Base-by-base conservation (phyloP, 768 basidiomycete species). In the Boletus coccyginus region DNA sequence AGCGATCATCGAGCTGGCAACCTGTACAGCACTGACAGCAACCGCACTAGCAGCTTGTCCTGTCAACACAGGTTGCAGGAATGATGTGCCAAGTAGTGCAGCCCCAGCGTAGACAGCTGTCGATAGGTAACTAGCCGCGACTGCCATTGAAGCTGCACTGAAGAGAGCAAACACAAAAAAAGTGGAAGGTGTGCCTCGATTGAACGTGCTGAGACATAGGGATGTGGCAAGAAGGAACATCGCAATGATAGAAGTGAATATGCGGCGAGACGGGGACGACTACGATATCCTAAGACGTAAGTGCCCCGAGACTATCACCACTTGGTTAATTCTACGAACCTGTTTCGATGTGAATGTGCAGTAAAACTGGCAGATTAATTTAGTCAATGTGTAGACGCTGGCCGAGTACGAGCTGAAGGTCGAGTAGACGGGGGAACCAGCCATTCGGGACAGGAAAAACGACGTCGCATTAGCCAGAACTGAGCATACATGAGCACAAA, bases 391-490 rank as follows among this genome's bases (percentile, higher is more conserved):
- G 27, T 45, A 45, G 7, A 10, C n/a, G 27, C 17, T 53, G 1
- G 43, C 31, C 43, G 12, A 38, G 27, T 45, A 53, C n/a, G 52
- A 53, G 27, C 27, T 29, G 7, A 45, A 46, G 35, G 43, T 53
- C 24, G 52, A 6, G 24, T 49, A 38, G 40, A 55, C 44, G 0
- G 41, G 17, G n/a, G 54, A 43, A 7, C 27, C 47, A 12, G 47
- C 35, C 27, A 55, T 6, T 43, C 46, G 16, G 24, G 46, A 55
- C 53, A 55, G 33, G 46, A 55, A 55, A 49, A 55, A 55, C n/a
- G 41, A 17, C 1, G 41, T 36, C 11, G 21, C 32, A 7, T 48
- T 48, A 16, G 24, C 5, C 17, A 48, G 46, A 29, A n/a, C 53
- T 49, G 27, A 29, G 17, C 19, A n/a, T 1, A n/a, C 3, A 38